Percentiles rank a stretch among this genome's conserved stretches.
Conservation (phyloP, 2,329 filamentous ascomycete genomes). For the Sarocladium kiliense region DNA sequence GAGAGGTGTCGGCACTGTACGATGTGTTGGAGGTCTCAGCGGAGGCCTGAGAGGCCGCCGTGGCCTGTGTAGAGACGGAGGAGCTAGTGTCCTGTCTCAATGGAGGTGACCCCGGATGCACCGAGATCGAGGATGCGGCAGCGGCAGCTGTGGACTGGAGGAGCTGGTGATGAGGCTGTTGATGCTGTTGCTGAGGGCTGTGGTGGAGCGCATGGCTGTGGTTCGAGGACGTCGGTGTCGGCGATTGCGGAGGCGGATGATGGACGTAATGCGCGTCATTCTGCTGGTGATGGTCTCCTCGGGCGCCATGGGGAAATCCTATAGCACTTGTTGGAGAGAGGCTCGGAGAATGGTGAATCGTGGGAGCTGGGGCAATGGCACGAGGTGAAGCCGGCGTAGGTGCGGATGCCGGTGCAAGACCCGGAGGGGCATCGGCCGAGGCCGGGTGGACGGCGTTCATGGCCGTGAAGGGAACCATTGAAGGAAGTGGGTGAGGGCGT, state of each 20-base stretch:
- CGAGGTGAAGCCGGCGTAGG: slow-evolving; percentile 7
- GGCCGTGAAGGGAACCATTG: slow-evolving; percentile 7
- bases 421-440: slow-evolving; percentile 3
- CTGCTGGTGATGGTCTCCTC: slow-evolving; percentile 1
- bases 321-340: background rate
- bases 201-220: background rate
- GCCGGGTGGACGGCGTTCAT: slow-evolving; percentile 5
- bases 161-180: slow-evolving; percentile 12
- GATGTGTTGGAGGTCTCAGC: slow-evolving; percentile 44
- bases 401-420: background rate
- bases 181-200: slow-evolving; percentile 10
- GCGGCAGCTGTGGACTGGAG: slow-evolving; percentile 12
- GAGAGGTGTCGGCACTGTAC: slow-evolving; percentile 49
- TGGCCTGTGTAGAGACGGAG: slow-evolving; percentile 47
- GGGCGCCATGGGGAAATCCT: background rate
- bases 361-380: background rate
- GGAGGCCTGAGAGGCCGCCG: slow-evolving; percentile 36
- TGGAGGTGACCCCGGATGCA: slow-evolving; percentile 25
- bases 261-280: background rate
- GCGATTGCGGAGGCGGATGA: background rate
- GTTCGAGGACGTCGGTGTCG: background rate
- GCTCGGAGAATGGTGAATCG: background rate
- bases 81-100: slow-evolving; percentile 46
- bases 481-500: slow-evolving; percentile 11
- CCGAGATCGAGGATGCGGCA: slow-evolving; percentile 11